These are phyloP conservation scores for Dorcoceras hygrometricum DNA, from an alignment of 257 asterid species.

Conservation along the genomic window DNA sequence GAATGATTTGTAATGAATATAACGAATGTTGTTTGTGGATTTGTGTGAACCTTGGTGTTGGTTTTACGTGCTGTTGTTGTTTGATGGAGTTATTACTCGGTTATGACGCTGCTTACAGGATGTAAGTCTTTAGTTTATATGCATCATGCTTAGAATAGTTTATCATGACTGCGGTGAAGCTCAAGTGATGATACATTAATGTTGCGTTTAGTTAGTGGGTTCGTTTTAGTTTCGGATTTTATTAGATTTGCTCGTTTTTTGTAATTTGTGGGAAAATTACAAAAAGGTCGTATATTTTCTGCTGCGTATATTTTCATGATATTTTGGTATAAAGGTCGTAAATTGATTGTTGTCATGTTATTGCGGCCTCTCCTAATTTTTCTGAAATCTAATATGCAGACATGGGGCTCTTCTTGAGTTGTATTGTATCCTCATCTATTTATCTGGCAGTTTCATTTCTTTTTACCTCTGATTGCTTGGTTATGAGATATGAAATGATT, in stretches of 20 bases:
- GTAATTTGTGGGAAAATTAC: background rate
- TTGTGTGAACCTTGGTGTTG: slow-evolving; percentile 14
- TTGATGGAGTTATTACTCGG: slow-evolving; percentile 7
- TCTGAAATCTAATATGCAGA: background rate
- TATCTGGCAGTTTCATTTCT: slow-evolving; percentile 4
- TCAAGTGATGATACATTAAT: slow-evolving; percentile 1
- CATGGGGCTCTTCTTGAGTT: background rate
- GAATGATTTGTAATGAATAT: slow-evolving; percentile 6
- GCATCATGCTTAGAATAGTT: slow-evolving; percentile 4
- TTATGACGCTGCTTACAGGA: background rate
- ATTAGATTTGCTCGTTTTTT: background rate
- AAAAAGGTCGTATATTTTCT: too few species aligned
- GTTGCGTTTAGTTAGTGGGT: background rate
- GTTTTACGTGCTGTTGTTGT: background rate
- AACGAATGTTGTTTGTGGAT: slow-evolving; percentile 21
- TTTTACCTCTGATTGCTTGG: background rate
- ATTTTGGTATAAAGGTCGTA: background rate
- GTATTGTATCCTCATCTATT: background rate
- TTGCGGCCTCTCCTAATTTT: background rate
- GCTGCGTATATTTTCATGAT: background rate
- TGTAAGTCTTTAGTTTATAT: background rate
- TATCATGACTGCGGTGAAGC: slow-evolving; percentile 2
- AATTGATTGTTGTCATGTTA: background rate
- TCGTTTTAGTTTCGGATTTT: background rate
- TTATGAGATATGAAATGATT: slow-evolving; percentile 1